Base-by-base conservation (phyloP, 192 early-diverging fungal species). In the Anaeromyces robustus region DNA sequence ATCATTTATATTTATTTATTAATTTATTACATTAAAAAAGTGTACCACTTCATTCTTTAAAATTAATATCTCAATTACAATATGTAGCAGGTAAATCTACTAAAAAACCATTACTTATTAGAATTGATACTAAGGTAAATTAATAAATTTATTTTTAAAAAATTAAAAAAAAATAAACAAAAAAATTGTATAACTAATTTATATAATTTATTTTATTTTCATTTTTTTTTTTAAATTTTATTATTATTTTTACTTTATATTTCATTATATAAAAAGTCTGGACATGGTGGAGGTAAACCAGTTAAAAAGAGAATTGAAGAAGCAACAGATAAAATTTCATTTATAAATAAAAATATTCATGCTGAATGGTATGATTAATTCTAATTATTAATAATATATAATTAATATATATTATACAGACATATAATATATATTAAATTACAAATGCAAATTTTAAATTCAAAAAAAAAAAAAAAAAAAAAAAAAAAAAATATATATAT, bases 261-360 rank as follows among this genome's bases (percentile, higher is more conserved):
- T 34, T 34, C 12, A 34, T 34, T 34, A 34, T 34, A 13, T 22
- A 52, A n/a, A 5, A 28, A 82, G 79, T 88, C 92, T 68, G 92
- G 92, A 2, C 92, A 93, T 81, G 92, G 92, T 17, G 88, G 90
- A 12, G 92, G 92, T 78, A 92, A 92, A 83, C 87, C 86, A 41
- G 90, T 88, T 78, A 79, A 89, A 77, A 90, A 92, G 85, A 82
- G 85, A 31, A 91, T 93, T 77, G 89, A 90, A 30, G 91, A 92
- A 84, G 85, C 87, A 1, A 85, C 89, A 13, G 90, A 93, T 81
- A 88, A 90, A 82, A 91, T 87, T 81, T 83, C 92, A 7, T 93
- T 92, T 81, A 84, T 93, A 78, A 86, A 86, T 30, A 30, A 81
- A 43, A 81, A 85, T 29, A 77, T 90, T 34, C 87, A 83, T 30